Evolutionary conservation across 495 filamentous ascomycete species (phyloP), one percentile per base, ranked within the genome.

Genomic region (Tuber microsphaerosporum): DNA sequence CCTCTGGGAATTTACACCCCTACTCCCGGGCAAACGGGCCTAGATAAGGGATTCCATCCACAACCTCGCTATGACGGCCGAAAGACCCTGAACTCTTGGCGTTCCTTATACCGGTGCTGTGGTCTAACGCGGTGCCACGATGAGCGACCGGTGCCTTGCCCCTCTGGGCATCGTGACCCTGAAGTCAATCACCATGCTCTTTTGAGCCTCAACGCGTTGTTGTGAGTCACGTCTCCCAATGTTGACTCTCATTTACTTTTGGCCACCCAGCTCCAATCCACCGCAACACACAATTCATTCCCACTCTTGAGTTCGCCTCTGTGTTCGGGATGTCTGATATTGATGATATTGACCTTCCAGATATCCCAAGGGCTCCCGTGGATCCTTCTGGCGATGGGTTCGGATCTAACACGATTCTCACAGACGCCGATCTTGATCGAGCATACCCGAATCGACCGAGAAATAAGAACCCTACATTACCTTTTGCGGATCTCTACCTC

Each of bases 401-500:
- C 16, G 72, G 73, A 22, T 72, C 76, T 17, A 79, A 79, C 45
- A 46, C 19, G 34, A 70, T 81, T 41, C 76, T 75, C 68, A 81
- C 73, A 1, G 80, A 81, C 37, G 68, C 48, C 51, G 79, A 81
- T 5, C 75, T 79, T 26, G 73, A 81, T 70, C 68, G 34, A 12
- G 75, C 78, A 80, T 97, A 92, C 83, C 94, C 94, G 44, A 90
- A 94, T 81, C 89, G 94, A 14, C 95, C 95, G 2, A 88, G 85
- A 71, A 99, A 98, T 83, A 88, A 90, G 77, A 89, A 89, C 39
- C 86, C 88, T 68, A 97, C 94, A 1, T 85, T 95, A 2, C 89
- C 90, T n/a, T 99, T 98, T 83, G 90, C 92, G 78, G 89, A 92
- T 19, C 87, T 99, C 2, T 93, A 91, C 84, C 82, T 86, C 46